phyloP scores from a whole-genome alignment of 2,329 filamentous ascomycete genomes.

The Monilinia polystroma region DNA sequence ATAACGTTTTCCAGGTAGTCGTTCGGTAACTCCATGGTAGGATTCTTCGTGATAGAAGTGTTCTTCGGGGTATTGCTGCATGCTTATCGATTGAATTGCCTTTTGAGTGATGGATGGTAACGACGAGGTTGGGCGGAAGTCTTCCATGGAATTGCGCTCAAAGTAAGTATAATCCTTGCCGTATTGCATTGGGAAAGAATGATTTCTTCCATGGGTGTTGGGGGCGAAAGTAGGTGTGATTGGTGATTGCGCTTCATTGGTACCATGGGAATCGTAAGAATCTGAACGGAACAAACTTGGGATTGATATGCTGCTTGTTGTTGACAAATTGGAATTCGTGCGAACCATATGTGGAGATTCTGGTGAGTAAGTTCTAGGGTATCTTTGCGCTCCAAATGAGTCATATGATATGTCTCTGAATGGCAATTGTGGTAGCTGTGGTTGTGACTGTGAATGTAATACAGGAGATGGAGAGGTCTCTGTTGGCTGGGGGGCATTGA shows the following conservation, averaged over 20 bases:
- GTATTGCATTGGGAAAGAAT: slow-evolving; percentile 29
- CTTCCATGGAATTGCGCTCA: not conserved
- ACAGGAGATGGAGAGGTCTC: slow-evolving; percentile 41
- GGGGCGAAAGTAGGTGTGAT: slow-evolving; percentile 50
- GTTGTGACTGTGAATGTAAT: slow-evolving; percentile 9
- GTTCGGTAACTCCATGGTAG: slow-evolving; percentile 25
- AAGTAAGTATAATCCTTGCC: slow-evolving; percentile 1
- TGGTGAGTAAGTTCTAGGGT: slow-evolving; percentile 21
- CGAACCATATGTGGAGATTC: slow-evolving; percentile 29
- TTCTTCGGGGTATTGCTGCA: slow-evolving; percentile 27
- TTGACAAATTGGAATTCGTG: slow-evolving; percentile 42
- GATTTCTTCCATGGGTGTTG: slow-evolving; percentile 45
- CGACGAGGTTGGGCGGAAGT: not conserved
- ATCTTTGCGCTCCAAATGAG: not conserved
- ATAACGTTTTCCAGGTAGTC: slow-evolving; percentile 57
- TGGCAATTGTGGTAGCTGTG: slow-evolving; percentile 25
- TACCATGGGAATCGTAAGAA: slow-evolving; percentile 61
- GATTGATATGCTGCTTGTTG: slow-evolving; percentile 35
- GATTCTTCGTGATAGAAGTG: slow-evolving; percentile 27
- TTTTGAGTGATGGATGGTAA: slow-evolving; percentile 3
- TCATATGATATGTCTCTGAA: slow-evolving; percentile 1
- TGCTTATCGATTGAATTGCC: slow-evolving; percentile 1
- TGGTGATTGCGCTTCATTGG: slow-evolving; percentile 55
- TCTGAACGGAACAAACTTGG: slow-evolving; percentile 60
- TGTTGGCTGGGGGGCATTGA: slow-evolving; percentile 45